Conservation (phyloP, 2,329 filamentous ascomycete species). For the Aspergillus viridinutans region DNA sequence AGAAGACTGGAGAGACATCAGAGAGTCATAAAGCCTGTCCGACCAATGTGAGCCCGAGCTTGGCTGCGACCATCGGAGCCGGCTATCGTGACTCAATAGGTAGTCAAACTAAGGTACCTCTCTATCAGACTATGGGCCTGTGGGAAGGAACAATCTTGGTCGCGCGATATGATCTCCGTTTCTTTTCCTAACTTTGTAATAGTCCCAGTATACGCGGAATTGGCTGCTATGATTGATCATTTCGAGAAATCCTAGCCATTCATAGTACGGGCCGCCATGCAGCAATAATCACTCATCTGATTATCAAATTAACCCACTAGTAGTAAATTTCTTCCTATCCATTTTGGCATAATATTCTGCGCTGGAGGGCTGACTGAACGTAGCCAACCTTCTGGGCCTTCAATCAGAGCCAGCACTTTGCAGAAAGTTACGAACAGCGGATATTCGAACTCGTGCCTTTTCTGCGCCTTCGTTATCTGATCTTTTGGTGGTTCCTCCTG, state of each 20-base stretch:
- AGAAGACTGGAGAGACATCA: slow-evolving; percentile 7
- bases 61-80: slow-evolving; percentile 21
- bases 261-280: slow-evolving; percentile 1
- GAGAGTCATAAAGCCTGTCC: slow-evolving; percentile 6
- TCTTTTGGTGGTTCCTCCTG: slow-evolving; percentile 15
- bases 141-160: neutral
- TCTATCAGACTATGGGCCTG: neutral
- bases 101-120: slow-evolving; percentile 5
- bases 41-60: neutral
- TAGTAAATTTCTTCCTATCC: neutral
- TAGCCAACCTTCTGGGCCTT: neutral
- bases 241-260: neutral
- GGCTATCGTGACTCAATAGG: slow-evolving; percentile 6
- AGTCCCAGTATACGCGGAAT: neutral
- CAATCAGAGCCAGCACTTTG: neutral
- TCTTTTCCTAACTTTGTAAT: neutral
- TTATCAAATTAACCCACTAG: slow-evolving; percentile 8
- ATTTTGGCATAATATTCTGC: neutral
- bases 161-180: neutral
- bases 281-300: neutral
- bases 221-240: neutral
- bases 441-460: neutral
- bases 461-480: slow-evolving; percentile 18
- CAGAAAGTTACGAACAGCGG: slow-evolving; percentile 3
- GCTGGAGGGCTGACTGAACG: slow-evolving; percentile 6